Conservation (phyloP, 495 filamentous ascomycete genomes). For the Aspergillus affinis region DNA sequence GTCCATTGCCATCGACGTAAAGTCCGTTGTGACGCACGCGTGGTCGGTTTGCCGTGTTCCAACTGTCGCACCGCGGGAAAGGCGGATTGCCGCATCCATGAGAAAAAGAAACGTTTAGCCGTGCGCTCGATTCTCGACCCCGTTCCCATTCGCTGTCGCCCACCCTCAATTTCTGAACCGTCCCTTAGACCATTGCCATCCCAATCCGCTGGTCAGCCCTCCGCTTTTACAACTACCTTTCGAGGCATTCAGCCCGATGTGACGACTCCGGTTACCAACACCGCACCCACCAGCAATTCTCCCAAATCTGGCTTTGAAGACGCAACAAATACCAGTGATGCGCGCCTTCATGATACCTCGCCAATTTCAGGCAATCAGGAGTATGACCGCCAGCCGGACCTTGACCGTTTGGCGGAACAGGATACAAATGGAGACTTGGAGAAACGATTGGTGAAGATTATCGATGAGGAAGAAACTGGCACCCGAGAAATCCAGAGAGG, state of each 20-base stretch:
- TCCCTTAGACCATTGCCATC: slow-evolving; percentile 24
- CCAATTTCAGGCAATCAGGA: slow-evolving; percentile 25
- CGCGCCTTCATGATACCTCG: slow-evolving; percentile 19
- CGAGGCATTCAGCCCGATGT: slow-evolving; percentile 24
- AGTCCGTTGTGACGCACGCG: slow-evolving; percentile 48
- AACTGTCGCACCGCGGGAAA: slow-evolving; percentile 49
- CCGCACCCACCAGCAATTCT: slow-evolving; percentile 5
- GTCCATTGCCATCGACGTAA: slow-evolving; percentile 51
- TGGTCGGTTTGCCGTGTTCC: slow-evolving; percentile 45
- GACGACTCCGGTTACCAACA: slow-evolving; percentile 19
- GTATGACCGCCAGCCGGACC: slow-evolving; percentile 27
- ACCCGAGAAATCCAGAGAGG: slow-evolving; percentile 45
- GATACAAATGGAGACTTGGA: slow-evolving; percentile 42
- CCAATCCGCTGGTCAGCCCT: slow-evolving; percentile 22
- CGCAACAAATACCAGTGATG: slow-evolving; percentile 3
- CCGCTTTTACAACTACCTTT: slow-evolving; percentile 35
- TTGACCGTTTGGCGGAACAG: slow-evolving; percentile 28
- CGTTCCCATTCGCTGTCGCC: slow-evolving; percentile 50
- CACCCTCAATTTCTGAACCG: slow-evolving; percentile 31
- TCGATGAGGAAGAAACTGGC: slow-evolving; percentile 46
- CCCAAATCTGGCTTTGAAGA: slow-evolving; percentile 3
- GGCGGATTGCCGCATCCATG: slow-evolving; percentile 48
- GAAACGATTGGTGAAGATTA: slow-evolving; percentile 45
- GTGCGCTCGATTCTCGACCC: slow-evolving; percentile 49
- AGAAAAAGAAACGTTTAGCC: slow-evolving; percentile 48